phyloP scores from a whole-genome alignment of 768 basidiomycete species.

The Rhizopogon rudus region DNA sequence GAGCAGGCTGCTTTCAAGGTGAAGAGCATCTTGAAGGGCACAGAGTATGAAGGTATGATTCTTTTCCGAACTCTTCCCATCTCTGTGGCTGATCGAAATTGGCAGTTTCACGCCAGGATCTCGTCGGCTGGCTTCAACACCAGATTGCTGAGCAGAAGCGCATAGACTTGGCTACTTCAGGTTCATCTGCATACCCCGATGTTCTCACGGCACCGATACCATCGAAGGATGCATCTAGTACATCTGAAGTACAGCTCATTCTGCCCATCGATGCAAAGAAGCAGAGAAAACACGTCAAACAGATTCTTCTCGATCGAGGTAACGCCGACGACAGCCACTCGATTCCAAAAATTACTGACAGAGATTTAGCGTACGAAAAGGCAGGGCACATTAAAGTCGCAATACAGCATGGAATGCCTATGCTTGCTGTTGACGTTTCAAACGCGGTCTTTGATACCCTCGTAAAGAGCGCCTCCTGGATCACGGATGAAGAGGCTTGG shows the following conservation, averaged over 20 bases:
- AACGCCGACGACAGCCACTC: conserved; percentile 3
- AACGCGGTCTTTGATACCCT: conserved; percentile 57
- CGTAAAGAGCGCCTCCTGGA: conserved; percentile 53
- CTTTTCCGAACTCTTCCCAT: neutral
- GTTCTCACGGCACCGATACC: conserved; percentile 25
- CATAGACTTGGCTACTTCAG: conserved; percentile 61
- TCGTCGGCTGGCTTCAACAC: conserved; percentile 70
- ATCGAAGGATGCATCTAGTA: conserved; percentile 27
- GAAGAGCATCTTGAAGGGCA: conserved; percentile 76
- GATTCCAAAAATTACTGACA: neutral
- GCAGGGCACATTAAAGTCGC: conserved; percentile 52
- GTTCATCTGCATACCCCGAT: conserved; percentile 43
- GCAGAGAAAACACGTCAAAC: conserved; percentile 65
- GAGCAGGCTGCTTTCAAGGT: conserved; percentile 74
- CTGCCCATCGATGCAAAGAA: conserved; percentile 71
- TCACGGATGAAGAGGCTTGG: conserved; percentile 75
- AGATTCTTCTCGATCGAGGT: conserved; percentile 69
- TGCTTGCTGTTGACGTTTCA: conserved; percentile 69
- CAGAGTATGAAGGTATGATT: conserved; percentile 63
- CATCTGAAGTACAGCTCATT: conserved; percentile 55
- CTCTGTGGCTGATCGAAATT: conserved; percentile 2
- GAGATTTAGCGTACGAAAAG: conserved; percentile 55
- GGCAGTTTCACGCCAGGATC: conserved; percentile 59
- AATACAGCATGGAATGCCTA: conserved; percentile 56
- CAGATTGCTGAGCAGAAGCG: conserved; percentile 79